Percentiles rank a stretch among this genome's conserved stretches.
Evolutionary conservation across 371 early-diverging fungal species (phyloP).

Genomic region (Syncephalis fuscata): DNA sequence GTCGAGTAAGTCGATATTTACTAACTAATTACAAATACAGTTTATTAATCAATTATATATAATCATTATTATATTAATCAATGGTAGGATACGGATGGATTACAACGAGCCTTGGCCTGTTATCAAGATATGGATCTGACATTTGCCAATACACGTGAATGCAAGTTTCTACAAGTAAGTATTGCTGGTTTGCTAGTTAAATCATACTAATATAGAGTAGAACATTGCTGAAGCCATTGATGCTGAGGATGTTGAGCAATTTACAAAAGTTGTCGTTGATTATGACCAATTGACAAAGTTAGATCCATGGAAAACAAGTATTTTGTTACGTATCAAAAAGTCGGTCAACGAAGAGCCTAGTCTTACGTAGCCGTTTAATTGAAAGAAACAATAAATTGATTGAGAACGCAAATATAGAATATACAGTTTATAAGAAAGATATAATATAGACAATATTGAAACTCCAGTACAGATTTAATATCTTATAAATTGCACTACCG

Average conservation of each 20-base stretch:
- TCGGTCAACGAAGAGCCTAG: constrained; percentile 41
- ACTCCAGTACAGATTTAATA: too few species aligned
- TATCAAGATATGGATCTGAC: constrained; percentile 74
- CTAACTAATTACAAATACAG: not conserved
- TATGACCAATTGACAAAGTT: constrained; percentile 77
- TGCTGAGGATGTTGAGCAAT: constrained; percentile 56
- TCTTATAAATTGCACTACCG: too few species aligned
- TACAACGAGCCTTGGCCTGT: constrained; percentile 49
- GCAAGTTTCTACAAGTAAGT: constrained; percentile 49
- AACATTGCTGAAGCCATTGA: constrained; percentile 58
- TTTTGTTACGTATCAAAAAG: constrained; percentile 81
- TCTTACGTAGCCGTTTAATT: constrained; percentile 12
- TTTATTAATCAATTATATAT: constrained; percentile 6
- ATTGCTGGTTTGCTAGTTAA: not conserved
- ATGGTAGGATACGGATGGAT: constrained; percentile 63
- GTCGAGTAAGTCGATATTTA: constrained; percentile 21
- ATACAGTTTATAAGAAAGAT: too few species aligned
- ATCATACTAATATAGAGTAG: constrained; percentile 11
- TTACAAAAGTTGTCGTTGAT: constrained; percentile 59
- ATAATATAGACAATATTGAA: too few species aligned
- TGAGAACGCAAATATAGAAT: not conserved
- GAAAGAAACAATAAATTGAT: not conserved
- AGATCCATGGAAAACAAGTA: constrained; percentile 89
- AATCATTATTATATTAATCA: too few species aligned
- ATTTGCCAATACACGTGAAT: constrained; percentile 75